A percentile compares a stretch with the other conserved stretches of the same genome.
Conservation (phyloP, 2,329 filamentous ascomycete genomes). For the Aspergillus unguis region DNA sequence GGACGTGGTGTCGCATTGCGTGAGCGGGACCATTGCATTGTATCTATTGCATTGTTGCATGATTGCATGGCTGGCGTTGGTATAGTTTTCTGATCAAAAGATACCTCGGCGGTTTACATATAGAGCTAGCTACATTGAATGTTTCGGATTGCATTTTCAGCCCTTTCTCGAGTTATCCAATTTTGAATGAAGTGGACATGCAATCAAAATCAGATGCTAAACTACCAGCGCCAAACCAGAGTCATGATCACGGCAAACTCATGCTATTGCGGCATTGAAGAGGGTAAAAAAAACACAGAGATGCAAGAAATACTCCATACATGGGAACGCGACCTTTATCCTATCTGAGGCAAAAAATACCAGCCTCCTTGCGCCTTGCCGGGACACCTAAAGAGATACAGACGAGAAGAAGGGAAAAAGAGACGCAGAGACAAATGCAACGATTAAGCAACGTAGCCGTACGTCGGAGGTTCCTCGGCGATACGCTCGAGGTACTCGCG, state of each 20-base stretch:
- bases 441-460: constrained; percentile 43
- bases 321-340: neutral
- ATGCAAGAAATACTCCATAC: too few relatives aligned
- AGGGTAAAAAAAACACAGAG: neutral
- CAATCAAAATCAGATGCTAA: neutral
- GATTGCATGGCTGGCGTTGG: constrained; percentile 1
- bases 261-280: neutral
- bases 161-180: neutral
- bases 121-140: neutral
- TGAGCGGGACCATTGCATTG: neutral
- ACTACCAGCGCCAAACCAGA: neutral
- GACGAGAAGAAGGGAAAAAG: neutral
- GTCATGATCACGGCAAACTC: neutral
- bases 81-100: neutral
- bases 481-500: constrained; percentile 51
- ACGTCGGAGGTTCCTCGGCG: constrained; percentile 43
- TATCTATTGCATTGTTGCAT: too few relatives aligned
- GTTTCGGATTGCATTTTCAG: neutral
- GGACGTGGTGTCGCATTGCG: neutral
- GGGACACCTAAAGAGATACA: neutral
- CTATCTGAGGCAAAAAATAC: neutral
- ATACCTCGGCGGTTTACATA: constrained; percentile 3
- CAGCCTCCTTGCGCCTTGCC: neutral
- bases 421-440: neutral
- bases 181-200: neutral